phyloP scores from a whole-genome alignment of 2,329 filamentous ascomycete genomes.

The Huntiella omanensis region DNA sequence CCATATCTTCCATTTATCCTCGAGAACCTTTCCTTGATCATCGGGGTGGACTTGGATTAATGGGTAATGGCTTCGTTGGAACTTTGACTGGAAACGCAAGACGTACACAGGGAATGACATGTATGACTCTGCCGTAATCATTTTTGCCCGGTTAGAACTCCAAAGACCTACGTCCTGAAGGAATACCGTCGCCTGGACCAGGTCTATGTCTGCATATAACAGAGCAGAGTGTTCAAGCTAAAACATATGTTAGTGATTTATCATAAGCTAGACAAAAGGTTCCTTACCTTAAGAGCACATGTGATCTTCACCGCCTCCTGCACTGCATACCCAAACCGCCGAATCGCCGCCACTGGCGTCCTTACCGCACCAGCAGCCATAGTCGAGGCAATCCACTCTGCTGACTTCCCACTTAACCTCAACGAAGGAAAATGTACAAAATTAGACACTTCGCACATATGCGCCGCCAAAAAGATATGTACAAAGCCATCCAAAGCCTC shows the following conservation, averaged over 20 bases:
- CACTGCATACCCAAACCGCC: constrained; percentile 39
- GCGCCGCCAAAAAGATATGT: constrained; percentile 38
- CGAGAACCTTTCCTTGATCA: constrained; percentile 36
- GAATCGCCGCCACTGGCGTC: constrained; percentile 36
- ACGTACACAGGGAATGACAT: constrained; percentile 29
- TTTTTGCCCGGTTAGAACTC: constrained; percentile 35
- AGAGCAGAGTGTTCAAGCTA: constrained; percentile 32
- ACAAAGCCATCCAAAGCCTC: constrained; percentile 41
- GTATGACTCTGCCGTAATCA: constrained; percentile 36
- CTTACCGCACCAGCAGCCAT: constrained; percentile 41
- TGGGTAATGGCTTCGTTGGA: constrained; percentile 35
- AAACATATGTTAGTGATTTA: constrained; percentile 6
- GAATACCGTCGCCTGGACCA: constrained; percentile 30
- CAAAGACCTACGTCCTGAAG: constrained; percentile 32
- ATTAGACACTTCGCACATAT: constrained; percentile 35
- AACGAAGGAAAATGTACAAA: constrained; percentile 46
- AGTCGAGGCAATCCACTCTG: constrained; percentile 41
- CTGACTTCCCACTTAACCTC: constrained; percentile 31
- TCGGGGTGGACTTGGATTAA: constrained; percentile 29
- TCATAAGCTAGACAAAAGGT: not conserved
- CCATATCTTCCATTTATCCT: constrained; percentile 49
- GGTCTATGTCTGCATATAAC: constrained; percentile 25
- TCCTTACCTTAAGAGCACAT: constrained; percentile 14
- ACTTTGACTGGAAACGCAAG: constrained; percentile 37
- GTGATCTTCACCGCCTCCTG: constrained; percentile 30